These are phyloP conservation scores for Odontarrhena argentea DNA, from an alignment of 345 rosid species.

Conservation along the genomic window DNA sequence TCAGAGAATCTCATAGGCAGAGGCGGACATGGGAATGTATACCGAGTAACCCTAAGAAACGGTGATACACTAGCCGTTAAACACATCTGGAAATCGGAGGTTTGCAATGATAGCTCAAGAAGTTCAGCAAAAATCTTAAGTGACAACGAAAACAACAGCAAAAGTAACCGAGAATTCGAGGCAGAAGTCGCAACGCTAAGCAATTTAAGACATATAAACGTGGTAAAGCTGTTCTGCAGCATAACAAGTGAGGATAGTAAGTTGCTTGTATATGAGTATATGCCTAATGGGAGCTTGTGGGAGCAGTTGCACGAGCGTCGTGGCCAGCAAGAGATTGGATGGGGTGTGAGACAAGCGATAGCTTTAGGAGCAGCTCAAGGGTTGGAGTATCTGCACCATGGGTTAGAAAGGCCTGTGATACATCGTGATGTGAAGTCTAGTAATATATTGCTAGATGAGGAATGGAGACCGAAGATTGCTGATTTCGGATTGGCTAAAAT, in stretches of 20 bases:
- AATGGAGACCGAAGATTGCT: conserved; percentile 81
- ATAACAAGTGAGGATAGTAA: conserved; percentile 82
- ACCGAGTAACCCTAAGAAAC: conserved; percentile 56
- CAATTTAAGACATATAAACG: conserved; percentile 77
- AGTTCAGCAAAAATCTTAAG: conserved; percentile 56
- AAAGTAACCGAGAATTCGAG: conserved; percentile 52
- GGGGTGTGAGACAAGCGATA: conserved; percentile 68
- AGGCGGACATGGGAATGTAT: conserved; percentile 89
- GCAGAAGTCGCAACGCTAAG: conserved; percentile 77
- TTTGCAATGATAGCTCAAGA: conserved; percentile 33
- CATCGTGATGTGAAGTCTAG: conserved; percentile 91
- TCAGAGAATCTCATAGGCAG: conserved; percentile 77
- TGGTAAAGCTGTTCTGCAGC: conserved; percentile 83
- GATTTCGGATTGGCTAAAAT: conserved; percentile 91
- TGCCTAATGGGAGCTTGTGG: conserved; percentile 89
- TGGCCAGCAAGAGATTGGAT: conserved; percentile 52
- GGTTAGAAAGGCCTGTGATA: conserved; percentile 67
- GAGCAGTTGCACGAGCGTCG: conserved; percentile 66
- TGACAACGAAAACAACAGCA: conserved; percentile 42
- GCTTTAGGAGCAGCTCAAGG: conserved; percentile 87
- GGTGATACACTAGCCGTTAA: conserved; percentile 81
- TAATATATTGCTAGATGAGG: conserved; percentile 78
- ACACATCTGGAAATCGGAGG: conserved; percentile 58
- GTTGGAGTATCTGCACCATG: conserved; percentile 83
- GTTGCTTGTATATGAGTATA: conserved; percentile 82